Evolutionary conservation across 305 asterid species (phyloP), one percentile per base, ranked within the genome.

Genomic region (Plantago lanceolata): DNA sequence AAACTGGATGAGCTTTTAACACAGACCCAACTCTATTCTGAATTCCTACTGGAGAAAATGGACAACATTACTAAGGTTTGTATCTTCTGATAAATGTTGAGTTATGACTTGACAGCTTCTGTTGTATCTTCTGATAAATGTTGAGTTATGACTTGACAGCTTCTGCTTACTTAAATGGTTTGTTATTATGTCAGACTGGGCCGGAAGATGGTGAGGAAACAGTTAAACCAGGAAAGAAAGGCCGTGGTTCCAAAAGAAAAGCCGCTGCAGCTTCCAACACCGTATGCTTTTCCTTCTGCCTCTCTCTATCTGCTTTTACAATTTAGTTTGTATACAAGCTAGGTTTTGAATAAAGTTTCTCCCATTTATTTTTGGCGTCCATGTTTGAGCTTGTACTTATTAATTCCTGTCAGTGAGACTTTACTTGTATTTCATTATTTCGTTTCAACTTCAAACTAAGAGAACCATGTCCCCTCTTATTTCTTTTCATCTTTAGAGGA

Each of bases 31-130:
- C 94, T 92, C 70, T 92, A 79, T 76, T 81, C 97, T 1, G 94
- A 89, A 84, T 92, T 92, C 77, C 75, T 92, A 64, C 83, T 89
- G 70, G 98, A 92, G 70, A 89, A 92, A 75, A 92, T 92, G 96
- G 96, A 92, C 63, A 87, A 87, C 57, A 92, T 92, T 40, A 77
- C 94, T 19, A 83, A 73, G 89, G 97, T 89, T 73, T 66, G 16
- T 28, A 70, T 64, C 61, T 57, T 51, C 2, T 43, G 47, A 56
- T 74, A 58, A 60, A 55, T 54, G 21, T 48, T 16, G 13, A 18
- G 56, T 21, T 45, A 31, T 66, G 56, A 18, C 57, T 49, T 61
- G 66, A 24, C 17, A 29, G 1, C 18, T 48, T 58, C 28, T 65
- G 66, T n/a, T n/a, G n/a, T n/a, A n/a, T n/a, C n/a, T n/a, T n/a